Evolutionary conservation across 306 rosid species (phyloP).

Genomic region (Bauhinia variegata): DNA sequence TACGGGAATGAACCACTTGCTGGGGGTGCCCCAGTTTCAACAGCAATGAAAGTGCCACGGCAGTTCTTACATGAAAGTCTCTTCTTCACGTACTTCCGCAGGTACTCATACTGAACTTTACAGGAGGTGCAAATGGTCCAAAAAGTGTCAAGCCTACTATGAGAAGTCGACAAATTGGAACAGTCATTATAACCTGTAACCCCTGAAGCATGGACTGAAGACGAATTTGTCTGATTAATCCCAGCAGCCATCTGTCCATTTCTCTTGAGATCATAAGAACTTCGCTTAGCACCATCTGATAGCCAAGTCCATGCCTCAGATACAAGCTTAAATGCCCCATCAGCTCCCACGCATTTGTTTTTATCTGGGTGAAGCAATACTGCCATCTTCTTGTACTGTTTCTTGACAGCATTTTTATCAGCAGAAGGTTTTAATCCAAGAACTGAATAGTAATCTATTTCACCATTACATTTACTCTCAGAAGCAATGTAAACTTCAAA

Average conservation of each 20-base stretch:
- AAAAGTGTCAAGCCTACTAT: slow-evolving; percentile 72
- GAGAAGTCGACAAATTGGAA: slow-evolving; percentile 61
- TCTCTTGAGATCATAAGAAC: slow-evolving; percentile 74
- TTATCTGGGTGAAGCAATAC: slow-evolving; percentile 96
- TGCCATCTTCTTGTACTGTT: slow-evolving; percentile 87
- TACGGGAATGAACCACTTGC: slow-evolving; percentile 94
- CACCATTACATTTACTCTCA: slow-evolving; percentile 70
- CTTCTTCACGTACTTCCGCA: slow-evolving; percentile 96
- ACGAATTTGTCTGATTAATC: slow-evolving; percentile 58
- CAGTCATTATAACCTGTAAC: slow-evolving; percentile 60
- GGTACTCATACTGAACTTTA: slow-evolving; percentile 96
- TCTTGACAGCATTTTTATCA: slow-evolving; percentile 81
- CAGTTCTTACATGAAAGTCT: slow-evolving; percentile 96
- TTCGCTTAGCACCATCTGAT: slow-evolving; percentile 69
- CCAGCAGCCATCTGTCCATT: slow-evolving; percentile 60
- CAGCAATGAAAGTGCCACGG: slow-evolving; percentile 82
- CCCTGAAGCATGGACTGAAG: slow-evolving; percentile 65
- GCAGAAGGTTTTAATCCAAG: slow-evolving; percentile 86
- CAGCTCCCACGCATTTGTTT: slow-evolving; percentile 92
- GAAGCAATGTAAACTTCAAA: slow-evolving; percentile 89
- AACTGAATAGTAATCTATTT: slow-evolving; percentile 82
- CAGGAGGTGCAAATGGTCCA: slow-evolving; percentile 99
- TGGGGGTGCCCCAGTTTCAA: slow-evolving; percentile 92
- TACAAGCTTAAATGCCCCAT: slow-evolving; percentile 94
- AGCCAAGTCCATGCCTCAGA: slow-evolving; percentile 93